A percentile compares a stretch with the other conserved stretches of the same genome.
These are phyloP conservation scores for Penicillium sp. DNA, from an alignment of 2,329 filamentous ascomycete species.

Conservation along the genomic window DNA sequence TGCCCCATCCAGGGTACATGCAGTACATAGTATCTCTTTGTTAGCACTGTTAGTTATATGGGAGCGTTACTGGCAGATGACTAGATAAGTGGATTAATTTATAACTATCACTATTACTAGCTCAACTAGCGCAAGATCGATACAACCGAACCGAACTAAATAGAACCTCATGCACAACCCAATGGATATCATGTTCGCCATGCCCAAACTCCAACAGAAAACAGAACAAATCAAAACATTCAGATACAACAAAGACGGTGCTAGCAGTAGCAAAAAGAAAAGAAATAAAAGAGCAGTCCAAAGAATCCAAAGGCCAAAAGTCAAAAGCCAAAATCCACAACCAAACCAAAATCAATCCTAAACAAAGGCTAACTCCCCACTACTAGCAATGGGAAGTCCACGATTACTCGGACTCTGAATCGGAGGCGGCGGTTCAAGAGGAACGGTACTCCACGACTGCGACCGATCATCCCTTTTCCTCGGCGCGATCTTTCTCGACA, in stretches of 20 bases:
- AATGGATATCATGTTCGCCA: constrained; percentile 34
- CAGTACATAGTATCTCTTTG: too few species aligned
- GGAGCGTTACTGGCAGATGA: too few species aligned
- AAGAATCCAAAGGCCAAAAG: neutral
- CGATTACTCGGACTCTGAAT: constrained; percentile 17
- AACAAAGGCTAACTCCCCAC: constrained; percentile 31
- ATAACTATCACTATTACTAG: constrained; percentile 13
- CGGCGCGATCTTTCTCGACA: constrained; percentile 20
- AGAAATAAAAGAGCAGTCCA: neutral
- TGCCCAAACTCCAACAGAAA: constrained; percentile 24
- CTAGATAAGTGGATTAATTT: constrained; percentile 1
- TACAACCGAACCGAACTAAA: neutral
- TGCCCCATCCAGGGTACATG: too few species aligned
- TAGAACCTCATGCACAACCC: constrained; percentile 21
- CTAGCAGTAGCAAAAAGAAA: too few species aligned
- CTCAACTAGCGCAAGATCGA: constrained; percentile 13
- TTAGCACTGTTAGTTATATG: too few species aligned
- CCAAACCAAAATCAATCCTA: constrained; percentile 4
- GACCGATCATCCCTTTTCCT: constrained; percentile 11
- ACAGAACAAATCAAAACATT: neutral
- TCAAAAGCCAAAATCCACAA: too few species aligned
- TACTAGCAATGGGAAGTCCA: constrained; percentile 27
- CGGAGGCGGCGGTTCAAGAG: constrained; percentile 20
- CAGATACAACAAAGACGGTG: neutral
- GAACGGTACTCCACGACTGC: constrained; percentile 13